Conservation (phyloP, 1,284 basidiomycete genomes). For the Meripilus lineatus region DNA sequence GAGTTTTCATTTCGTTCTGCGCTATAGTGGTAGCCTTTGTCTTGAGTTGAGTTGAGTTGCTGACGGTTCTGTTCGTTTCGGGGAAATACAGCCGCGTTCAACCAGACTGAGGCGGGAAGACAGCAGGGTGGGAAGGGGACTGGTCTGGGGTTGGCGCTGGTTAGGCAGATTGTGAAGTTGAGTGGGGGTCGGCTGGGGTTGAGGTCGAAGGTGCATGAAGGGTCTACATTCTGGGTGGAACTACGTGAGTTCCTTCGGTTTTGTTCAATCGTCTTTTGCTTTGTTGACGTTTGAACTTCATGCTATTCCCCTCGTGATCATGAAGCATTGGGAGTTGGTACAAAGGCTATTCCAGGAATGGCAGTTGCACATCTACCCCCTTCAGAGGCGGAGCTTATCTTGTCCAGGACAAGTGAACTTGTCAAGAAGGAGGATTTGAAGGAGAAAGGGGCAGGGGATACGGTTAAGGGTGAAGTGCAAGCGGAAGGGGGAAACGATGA, state of each 20-base stretch:
- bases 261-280: slow-evolving; percentile 7
- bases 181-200: slow-evolving; percentile 79
- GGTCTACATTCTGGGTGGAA: slow-evolving; percentile 80
- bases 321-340: slow-evolving; percentile 33
- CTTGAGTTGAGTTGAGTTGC: background rate
- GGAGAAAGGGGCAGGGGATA: too few relatives aligned
- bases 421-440: background rate
- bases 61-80: background rate
- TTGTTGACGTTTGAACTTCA: slow-evolving; percentile 2
- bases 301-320: slow-evolving; percentile 16
- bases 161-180: slow-evolving; percentile 86
- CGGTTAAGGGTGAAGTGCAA: too few relatives aligned
- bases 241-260: slow-evolving; percentile 39
- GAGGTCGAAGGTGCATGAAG: slow-evolving; percentile 52
- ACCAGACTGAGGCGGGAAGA: slow-evolving; percentile 76
- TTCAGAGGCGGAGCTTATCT: background rate
- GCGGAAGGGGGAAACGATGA: too few relatives aligned
- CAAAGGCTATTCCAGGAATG: slow-evolving; percentile 8
- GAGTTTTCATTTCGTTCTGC: slow-evolving; percentile 24
- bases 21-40: background rate
- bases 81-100: slow-evolving; percentile 60
- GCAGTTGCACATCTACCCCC: background rate
- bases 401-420: background rate
- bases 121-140: slow-evolving; percentile 88
- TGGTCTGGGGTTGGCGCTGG: slow-evolving; percentile 82